Evolutionary conservation across 805 yeast species (phyloP).

Genomic region (Pichia ethanolica): DNA sequence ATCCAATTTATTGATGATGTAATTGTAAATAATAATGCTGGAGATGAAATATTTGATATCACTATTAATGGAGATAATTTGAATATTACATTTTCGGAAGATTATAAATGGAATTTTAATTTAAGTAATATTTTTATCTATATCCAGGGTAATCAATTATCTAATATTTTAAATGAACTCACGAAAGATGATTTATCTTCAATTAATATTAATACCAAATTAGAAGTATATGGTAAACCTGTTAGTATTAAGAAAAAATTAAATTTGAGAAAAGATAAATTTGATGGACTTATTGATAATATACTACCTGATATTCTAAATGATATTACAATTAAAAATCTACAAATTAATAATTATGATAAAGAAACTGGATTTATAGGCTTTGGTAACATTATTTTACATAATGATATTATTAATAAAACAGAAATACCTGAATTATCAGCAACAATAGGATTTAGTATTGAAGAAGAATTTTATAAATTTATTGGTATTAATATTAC

Average conservation of each 20-base stretch:
- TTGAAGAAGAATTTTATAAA: neutral
- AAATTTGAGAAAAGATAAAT: neutral
- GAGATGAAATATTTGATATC: neutral
- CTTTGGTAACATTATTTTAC: neutral
- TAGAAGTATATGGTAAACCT: neutral
- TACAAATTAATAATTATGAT: conserved; percentile 1
- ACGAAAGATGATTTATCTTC: neutral
- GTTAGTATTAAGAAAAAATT: neutral
- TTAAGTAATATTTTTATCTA: neutral
- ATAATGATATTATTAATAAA: neutral
- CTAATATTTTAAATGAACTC: neutral
- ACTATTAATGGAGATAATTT: neutral
- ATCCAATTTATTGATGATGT: neutral
- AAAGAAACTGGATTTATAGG: conserved; percentile 3
- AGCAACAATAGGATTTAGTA: conserved; percentile 3
- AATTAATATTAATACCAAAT: neutral
- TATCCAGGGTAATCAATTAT: neutral
- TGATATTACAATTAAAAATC: neutral
- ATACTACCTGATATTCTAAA: neutral
- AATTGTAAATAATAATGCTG: neutral
- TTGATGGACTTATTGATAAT: neutral
- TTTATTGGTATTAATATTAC: neutral
- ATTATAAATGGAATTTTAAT: neutral
- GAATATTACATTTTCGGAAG: neutral
- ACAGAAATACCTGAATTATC: conserved; percentile 3